A percentile compares a stretch with the other conserved stretches of the same genome.
phyloP scores from a whole-genome alignment of 371 early-diverging fungal genomes.

The Homolaphlyctis polyrhiza region DNA sequence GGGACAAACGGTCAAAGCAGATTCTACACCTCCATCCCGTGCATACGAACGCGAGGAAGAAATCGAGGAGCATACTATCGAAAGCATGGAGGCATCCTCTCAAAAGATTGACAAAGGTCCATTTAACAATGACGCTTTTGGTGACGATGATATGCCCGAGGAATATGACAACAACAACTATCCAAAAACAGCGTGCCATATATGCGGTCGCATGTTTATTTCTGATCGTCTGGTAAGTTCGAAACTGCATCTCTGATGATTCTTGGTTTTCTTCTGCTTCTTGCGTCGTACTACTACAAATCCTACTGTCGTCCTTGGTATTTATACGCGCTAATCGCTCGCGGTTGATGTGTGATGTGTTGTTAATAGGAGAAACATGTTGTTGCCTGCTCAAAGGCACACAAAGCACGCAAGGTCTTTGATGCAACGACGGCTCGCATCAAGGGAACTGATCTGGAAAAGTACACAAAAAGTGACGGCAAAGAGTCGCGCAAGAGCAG shows the following conservation, averaged over 20 bases:
- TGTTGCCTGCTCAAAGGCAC: conserved; percentile 30
- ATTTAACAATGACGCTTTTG: too few species aligned
- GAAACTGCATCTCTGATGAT: neutral
- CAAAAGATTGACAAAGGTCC: too few species aligned
- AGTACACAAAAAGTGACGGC: conserved; percentile 23
- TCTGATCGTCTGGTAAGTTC: conserved; percentile 24
- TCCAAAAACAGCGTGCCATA: conserved; percentile 21
- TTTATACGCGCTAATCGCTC: too few species aligned
- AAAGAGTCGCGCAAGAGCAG: conserved; percentile 4
- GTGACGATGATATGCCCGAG: neutral
- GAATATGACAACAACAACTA: neutral
- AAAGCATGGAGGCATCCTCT: too few species aligned
- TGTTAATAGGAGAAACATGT: conserved; percentile 39
- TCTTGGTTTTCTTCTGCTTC: neutral
- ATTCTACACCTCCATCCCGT: too few species aligned
- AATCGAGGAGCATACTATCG: too few species aligned
- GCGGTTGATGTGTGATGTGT: too few species aligned
- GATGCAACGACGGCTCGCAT: conserved; percentile 34
- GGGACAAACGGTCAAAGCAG: too few species aligned
- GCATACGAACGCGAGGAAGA: too few species aligned
- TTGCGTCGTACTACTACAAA: too few species aligned
- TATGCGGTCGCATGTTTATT: conserved; percentile 33
- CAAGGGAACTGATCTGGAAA: conserved; percentile 44
- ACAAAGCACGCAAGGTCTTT: conserved; percentile 34
- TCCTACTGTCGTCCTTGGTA: too few species aligned